Evolutionary conservation across 2,329 filamentous ascomycete species (phyloP).

Genomic region (Penicillium rolfsii): DNA sequence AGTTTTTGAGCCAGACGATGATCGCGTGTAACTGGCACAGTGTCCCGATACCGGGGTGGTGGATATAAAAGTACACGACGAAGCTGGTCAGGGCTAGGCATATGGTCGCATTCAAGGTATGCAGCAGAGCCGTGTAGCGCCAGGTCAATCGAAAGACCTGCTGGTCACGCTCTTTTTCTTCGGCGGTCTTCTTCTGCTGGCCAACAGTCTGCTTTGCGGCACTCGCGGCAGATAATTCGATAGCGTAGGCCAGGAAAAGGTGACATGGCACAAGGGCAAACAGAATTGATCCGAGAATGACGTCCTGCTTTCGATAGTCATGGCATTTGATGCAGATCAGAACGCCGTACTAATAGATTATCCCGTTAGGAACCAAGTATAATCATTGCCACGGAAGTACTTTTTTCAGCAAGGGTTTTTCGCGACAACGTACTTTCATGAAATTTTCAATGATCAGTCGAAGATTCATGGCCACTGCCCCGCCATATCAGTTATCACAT

Average conservation of each 20-base stretch:
- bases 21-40: conserved; percentile 88
- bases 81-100: conserved; percentile 80
- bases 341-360: conserved; percentile 75
- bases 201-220: conserved; percentile 72
- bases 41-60: conserved; percentile 92
- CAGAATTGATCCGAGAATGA: conserved; percentile 73
- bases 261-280: conserved; percentile 90
- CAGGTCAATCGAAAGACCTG: conserved; percentile 73
- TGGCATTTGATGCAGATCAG: conserved; percentile 90
- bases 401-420: background rate
- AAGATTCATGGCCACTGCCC: conserved; percentile 83
- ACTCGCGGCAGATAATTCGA: conserved; percentile 80
- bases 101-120: conserved; percentile 80
- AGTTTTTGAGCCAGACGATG: conserved; percentile 94
- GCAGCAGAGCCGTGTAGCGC: conserved; percentile 76
- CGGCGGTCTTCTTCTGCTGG: conserved; percentile 59
- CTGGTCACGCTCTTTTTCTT: conserved; percentile 62
- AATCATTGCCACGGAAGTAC: background rate
- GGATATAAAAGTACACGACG: conserved; percentile 86
- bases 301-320: conserved; percentile 78
- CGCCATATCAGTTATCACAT: conserved; percentile 17
- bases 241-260: conserved; percentile 84
- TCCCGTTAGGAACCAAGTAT: background rate
- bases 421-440: conserved; percentile 68
- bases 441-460: conserved; percentile 96